These are phyloP conservation scores for Mucor sp. DNA, from an alignment of 371 early-diverging fungal species.

Conservation along the genomic window DNA sequence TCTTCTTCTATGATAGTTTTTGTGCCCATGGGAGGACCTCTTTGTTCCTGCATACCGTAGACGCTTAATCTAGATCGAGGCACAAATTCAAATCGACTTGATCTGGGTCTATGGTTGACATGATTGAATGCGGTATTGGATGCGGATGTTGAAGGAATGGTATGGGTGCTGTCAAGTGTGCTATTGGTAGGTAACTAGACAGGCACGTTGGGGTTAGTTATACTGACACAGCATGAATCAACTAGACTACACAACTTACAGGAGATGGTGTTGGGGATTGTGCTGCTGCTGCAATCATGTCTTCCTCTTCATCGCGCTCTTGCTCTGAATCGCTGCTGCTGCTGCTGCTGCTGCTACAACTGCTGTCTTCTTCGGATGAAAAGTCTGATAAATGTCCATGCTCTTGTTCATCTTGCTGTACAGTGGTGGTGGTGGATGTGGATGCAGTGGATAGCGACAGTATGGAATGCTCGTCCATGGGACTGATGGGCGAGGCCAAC, in stretches of 20 bases:
- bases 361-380: slow-evolving; percentile 5
- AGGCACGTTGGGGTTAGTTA: neutral
- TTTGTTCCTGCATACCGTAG: slow-evolving; percentile 37
- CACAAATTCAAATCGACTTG: slow-evolving; percentile 31
- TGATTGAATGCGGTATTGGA: neutral
- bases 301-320: neutral
- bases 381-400: slow-evolving; percentile 4
- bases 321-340: slow-evolving; percentile 8
- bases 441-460: neutral
- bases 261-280: neutral
- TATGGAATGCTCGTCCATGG: slow-evolving; percentile 8
- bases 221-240: neutral
- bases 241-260: neutral
- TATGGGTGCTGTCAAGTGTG: neutral
- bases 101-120: neutral
- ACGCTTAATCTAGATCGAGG: slow-evolving; percentile 41
- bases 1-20: slow-evolving; percentile 71
- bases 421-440: neutral
- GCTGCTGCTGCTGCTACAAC: slow-evolving; percentile 1
- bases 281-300: neutral
- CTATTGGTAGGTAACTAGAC: neutral
- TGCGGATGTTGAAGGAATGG: neutral
- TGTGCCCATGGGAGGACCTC: slow-evolving; percentile 44
- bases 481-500: slow-evolving; percentile 5
- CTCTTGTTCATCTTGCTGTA: neutral